Base-by-base conservation (phyloP, 1,139 yeast species). In the Lodderomyces margitis region DNA sequence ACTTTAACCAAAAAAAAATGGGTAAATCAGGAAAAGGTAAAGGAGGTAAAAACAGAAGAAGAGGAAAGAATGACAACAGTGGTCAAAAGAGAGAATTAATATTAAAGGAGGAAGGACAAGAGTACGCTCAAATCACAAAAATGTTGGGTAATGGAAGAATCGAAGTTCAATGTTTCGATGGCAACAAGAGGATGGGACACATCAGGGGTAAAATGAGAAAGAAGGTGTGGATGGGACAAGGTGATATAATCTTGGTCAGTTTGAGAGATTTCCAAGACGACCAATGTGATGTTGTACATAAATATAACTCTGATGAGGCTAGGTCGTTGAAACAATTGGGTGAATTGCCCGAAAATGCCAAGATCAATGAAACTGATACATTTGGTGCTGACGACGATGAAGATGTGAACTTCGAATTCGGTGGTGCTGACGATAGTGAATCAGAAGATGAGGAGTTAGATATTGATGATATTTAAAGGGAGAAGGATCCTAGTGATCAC, bases 181-280 rank as follows among this genome's bases (percentile, higher is more conserved):
- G 96, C 51, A 74, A 76, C 54, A 88, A 83, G 64, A 83, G 99
- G 74, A 80, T 88, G 80, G 98, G 96, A 15, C 98, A 92, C 64
- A 94, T 94, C 60, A 87, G 99, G 77, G 99, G 99, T 56, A 94
- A 94, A 67, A 80, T 94, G 74, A 87, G 99, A 79, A 94, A 94
- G 83, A 92, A 92, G 81, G 98, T 91, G 49, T 94, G 99, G 99
- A 91, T 94, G 88, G 87, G 88, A 36, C 98, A 89, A 69, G 98
- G 98, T 70, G 99, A 94, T 63, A 94, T 94, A 56, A 89, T 94
- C 54, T 75, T 94, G 60, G 92, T 92, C 38, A 89, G 97, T 5
- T 80, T 94, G 59, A 88, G 99, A 78, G 99, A 94, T 61, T 94
- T 92, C 81, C 97, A 94, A 70, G 98, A 92, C 61, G 96, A 88